A percentile compares a stretch with the other conserved stretches of the same genome.
Evolutionary conservation across 257 asterid species (phyloP).

Genomic region (Galeopsis tetrahit): DNA sequence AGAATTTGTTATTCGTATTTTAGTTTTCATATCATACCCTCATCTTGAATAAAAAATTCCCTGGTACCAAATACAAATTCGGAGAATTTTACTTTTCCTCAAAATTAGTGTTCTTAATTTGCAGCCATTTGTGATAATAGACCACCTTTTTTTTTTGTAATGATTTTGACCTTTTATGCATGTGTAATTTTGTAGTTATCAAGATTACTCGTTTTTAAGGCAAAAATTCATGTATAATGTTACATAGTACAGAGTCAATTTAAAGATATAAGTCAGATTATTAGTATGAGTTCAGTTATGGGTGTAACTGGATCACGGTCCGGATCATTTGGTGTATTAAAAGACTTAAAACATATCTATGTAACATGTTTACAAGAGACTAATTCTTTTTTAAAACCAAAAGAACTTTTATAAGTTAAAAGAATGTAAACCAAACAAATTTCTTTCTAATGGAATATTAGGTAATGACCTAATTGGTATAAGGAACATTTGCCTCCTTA

Average conservation of each 20-base stretch:
- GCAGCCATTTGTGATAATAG: background rate
- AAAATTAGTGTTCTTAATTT: background rate
- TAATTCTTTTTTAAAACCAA: background rate
- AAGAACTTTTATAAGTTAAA: too few species aligned
- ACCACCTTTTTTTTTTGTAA: background rate
- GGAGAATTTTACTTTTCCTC: background rate
- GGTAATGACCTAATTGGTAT: background rate
- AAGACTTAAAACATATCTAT: too few species aligned
- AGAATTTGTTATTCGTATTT: background rate
- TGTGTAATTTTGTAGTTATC: background rate
- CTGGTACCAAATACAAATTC: background rate
- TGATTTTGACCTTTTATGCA: background rate
- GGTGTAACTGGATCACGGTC: too few species aligned
- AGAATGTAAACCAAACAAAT: background rate
- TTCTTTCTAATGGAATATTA: conserved; percentile 1
- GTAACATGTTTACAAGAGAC: background rate
- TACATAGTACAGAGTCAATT: too few species aligned
- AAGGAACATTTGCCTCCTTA: background rate
- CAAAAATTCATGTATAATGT: too few species aligned
- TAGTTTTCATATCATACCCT: background rate
- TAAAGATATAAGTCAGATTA: too few species aligned
- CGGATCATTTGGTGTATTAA: too few species aligned
- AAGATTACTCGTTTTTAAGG: too few species aligned
- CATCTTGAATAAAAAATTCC: background rate
- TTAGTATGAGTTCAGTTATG: too few species aligned